Conservation (phyloP, 2,329 filamentous ascomycete genomes). For the Cladosporium austrohemisphaericum region DNA sequence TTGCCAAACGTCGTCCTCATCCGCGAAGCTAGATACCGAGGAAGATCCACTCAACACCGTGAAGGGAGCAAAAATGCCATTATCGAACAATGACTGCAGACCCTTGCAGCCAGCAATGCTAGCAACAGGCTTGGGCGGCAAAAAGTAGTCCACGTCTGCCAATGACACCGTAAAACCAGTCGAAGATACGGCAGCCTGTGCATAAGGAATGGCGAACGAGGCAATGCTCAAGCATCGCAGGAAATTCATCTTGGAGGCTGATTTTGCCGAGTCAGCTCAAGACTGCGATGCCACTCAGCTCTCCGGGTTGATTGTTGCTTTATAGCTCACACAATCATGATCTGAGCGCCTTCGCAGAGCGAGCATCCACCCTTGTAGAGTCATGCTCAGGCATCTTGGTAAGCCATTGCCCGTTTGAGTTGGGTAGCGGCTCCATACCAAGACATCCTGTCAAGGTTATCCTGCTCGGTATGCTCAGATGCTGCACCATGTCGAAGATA, state of each 20-base stretch:
- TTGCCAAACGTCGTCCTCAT: constrained; percentile 4
- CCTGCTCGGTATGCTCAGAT: neutral
- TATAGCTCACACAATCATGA: neutral
- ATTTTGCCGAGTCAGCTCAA: neutral
- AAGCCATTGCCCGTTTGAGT: too few relatives aligned
- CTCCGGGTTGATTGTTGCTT: neutral
- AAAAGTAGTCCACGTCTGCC: neutral
- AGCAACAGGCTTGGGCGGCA: constrained; percentile 1
- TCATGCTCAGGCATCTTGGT: neutral
- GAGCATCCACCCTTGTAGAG: neutral
- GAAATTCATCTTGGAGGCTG: neutral
- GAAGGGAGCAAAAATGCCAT: neutral
- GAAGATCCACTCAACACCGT: neutral
- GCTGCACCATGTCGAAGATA: neutral
- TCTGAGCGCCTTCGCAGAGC: neutral
- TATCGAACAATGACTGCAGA: neutral
- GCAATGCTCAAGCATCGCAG: neutral
- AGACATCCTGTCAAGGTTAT: neutral
- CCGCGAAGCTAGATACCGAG: neutral
- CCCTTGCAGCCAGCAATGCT: neutral
- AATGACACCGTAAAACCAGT: neutral
- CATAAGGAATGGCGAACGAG: neutral
- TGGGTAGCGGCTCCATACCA: too few relatives aligned
- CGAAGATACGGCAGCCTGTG: constrained; percentile 1
- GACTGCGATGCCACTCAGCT: neutral